Evolutionary conservation across 1,139 yeast species (phyloP).

Genomic region (Suhomyces choctaworum): DNA sequence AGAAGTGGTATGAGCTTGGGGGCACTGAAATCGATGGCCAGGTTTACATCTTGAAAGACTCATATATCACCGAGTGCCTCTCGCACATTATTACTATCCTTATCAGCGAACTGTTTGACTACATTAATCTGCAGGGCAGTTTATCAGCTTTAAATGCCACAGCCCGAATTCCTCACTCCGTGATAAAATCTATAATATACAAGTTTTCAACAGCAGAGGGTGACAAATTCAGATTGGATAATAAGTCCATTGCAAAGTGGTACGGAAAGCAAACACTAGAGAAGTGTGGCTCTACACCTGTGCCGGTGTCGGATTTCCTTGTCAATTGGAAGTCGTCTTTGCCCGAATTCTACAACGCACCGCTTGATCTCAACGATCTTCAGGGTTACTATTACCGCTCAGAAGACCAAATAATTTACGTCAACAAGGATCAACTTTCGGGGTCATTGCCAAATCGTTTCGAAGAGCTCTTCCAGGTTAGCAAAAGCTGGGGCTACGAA

Average conservation of each 20-base stretch:
- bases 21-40: conserved; percentile 52
- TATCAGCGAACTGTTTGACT: conserved; percentile 44
- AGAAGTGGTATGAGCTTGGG: conserved; percentile 53
- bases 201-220: conserved; percentile 33
- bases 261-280: conserved; percentile 57
- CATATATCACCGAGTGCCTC: conserved; percentile 30
- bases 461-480: conserved; percentile 58
- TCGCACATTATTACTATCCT: conserved; percentile 51
- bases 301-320: conserved; percentile 48
- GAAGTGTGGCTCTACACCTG: conserved; percentile 23
- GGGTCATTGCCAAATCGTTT: conserved; percentile 55
- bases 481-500: conserved; percentile 65
- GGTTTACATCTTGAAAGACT: conserved; percentile 30
- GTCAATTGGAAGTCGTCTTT: conserved; percentile 64
- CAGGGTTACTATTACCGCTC: conserved; percentile 58
- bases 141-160: conserved; percentile 22
- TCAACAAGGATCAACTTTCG: conserved; percentile 52
- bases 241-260: conserved; percentile 51
- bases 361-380: conserved; percentile 53
- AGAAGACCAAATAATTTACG: conserved; percentile 47
- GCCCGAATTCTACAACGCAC: conserved; percentile 63
- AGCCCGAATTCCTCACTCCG: conserved; percentile 24
- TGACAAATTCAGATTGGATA: conserved; percentile 36
- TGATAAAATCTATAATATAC: conserved; percentile 47
- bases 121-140: conserved; percentile 21